phyloP scores from a whole-genome alignment of 2,329 filamentous ascomycete genomes.

The Hypoxylon sp. region DNA sequence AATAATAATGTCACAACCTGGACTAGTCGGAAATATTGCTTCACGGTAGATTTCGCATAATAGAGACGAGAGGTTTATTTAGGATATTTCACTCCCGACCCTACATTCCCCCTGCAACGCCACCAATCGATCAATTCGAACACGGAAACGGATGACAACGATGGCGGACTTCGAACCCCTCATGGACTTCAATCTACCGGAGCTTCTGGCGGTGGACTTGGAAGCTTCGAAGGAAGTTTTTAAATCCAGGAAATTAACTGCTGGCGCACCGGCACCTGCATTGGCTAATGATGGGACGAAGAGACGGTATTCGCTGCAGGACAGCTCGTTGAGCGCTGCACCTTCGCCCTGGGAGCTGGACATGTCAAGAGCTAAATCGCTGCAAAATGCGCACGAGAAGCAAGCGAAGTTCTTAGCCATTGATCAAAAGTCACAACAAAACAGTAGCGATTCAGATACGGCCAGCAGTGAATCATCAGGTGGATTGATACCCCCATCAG shows the following conservation, averaged over 20 bases:
- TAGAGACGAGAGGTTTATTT: conserved; percentile 14
- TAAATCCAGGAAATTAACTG: conserved; percentile 64
- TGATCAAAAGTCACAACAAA: conserved; percentile 40
- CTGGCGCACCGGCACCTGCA: conserved; percentile 60
- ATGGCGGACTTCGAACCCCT: conserved; percentile 46
- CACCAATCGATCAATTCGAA: conserved; percentile 29
- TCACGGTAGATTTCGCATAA: conserved; percentile 13
- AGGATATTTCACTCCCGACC: conserved; percentile 23
- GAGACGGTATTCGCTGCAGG: conserved; percentile 47
- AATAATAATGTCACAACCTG: conserved; percentile 11
- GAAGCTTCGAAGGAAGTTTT: conserved; percentile 64
- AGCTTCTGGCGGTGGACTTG: conserved; percentile 68
- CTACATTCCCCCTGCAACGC: conserved; percentile 30
- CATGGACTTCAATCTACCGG: conserved; percentile 65
- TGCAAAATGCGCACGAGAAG: conserved; percentile 46
- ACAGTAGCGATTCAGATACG: conserved; percentile 50
- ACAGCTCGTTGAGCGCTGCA: conserved; percentile 39
- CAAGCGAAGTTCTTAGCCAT: conserved; percentile 47
- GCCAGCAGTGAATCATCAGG: conserved; percentile 55
- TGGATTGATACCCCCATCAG: conserved; percentile 53
- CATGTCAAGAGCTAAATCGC: conserved; percentile 45
- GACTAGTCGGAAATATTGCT: conserved; percentile 17
- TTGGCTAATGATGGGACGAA: conserved; percentile 52
- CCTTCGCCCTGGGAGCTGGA: conserved; percentile 38
- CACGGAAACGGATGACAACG: conserved; percentile 36